A percentile compares a stretch with the other conserved stretches of the same genome.
These are phyloP conservation scores for Berkeleyomyces basicola DNA, from an alignment of 2,329 filamentous ascomycete genomes.

Conservation along the genomic window DNA sequence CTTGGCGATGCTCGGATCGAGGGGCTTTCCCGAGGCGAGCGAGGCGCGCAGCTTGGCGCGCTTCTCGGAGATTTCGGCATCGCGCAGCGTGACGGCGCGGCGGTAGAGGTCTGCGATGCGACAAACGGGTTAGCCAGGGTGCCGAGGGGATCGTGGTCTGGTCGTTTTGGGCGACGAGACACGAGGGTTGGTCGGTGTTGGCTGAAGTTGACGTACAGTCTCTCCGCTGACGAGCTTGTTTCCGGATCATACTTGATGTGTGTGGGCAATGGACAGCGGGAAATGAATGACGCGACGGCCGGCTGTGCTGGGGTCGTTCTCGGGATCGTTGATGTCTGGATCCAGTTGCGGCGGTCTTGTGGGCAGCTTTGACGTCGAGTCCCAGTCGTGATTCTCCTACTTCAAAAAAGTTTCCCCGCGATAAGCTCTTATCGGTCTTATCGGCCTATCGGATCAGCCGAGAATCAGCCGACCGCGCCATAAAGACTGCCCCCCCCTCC, in stretches of 20 bases:
- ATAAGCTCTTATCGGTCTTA: constrained; percentile 4
- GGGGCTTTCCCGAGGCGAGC: constrained; percentile 72
- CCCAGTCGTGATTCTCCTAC: too few relatives aligned
- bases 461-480: neutral
- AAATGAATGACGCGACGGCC: neutral
- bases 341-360: too few relatives aligned
- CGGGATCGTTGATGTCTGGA: too few relatives aligned
- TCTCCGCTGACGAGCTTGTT: constrained; percentile 27
- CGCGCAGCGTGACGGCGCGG: constrained; percentile 67
- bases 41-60: constrained; percentile 73
- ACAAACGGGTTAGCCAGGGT: neutral
- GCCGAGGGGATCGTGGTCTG: neutral
- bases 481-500: neutral
- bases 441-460: constrained; percentile 6
- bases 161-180: neutral
- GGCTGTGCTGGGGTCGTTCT: too few relatives aligned
- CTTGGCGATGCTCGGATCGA: constrained; percentile 68
- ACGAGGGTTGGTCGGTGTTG: neutral
- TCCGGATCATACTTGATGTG: constrained; percentile 17
- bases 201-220: constrained; percentile 20
- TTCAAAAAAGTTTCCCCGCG: constrained; percentile 13
- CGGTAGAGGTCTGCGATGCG: constrained; percentile 52
- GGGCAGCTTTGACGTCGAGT: neutral
- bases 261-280: neutral
- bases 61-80: constrained; percentile 88